These are phyloP conservation scores for Glycyrrhiza uralensis DNA, from an alignment of 306 rosid genomes.

Conservation along the genomic window DNA sequence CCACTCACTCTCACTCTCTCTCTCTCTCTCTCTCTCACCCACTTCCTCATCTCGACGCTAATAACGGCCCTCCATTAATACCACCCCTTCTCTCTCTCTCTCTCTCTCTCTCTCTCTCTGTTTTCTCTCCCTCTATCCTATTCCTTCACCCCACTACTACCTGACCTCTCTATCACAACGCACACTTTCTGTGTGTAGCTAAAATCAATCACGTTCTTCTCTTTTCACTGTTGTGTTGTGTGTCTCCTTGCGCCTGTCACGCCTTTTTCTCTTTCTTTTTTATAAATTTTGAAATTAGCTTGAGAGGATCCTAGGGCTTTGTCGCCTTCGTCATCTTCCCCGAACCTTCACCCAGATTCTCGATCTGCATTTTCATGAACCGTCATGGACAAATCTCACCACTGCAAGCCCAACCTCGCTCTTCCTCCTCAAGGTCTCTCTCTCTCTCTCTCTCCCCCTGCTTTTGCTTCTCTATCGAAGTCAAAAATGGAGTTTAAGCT, in stretches of 20 bases:
- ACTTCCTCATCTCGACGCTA: background rate
- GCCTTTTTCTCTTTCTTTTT: background rate
- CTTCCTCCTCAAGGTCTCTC: slow-evolving; percentile 45
- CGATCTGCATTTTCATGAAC: slow-evolving; percentile 46
- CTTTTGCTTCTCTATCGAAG: background rate
- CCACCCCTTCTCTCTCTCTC: background rate
- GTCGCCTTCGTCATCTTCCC: background rate
- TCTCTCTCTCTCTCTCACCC: slow-evolving; percentile 20
- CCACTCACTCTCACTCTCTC: background rate
- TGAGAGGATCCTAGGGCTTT: slow-evolving; percentile 36
- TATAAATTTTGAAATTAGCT: slow-evolving; percentile 3
- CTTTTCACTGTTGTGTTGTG: background rate
- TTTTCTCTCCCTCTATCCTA: background rate
- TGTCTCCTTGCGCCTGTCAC: background rate
- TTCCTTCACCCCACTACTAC: background rate
- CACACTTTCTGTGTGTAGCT: slow-evolving; percentile 2
- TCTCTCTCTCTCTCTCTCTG: background rate
- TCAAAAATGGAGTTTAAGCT: background rate
- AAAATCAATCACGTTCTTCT: background rate
- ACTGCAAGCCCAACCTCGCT: slow-evolving; percentile 40
- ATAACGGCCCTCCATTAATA: slow-evolving; percentile 45
- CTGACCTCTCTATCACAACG: background rate
- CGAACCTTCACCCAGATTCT: background rate
- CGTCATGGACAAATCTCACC: slow-evolving; percentile 57
- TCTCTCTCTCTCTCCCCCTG: background rate